Percentiles rank a stretch among this genome's conserved stretches.
These are phyloP conservation scores for Sporobolomyces roseus DNA, from an alignment of 768 basidiomycete species.

Conservation along the genomic window DNA sequence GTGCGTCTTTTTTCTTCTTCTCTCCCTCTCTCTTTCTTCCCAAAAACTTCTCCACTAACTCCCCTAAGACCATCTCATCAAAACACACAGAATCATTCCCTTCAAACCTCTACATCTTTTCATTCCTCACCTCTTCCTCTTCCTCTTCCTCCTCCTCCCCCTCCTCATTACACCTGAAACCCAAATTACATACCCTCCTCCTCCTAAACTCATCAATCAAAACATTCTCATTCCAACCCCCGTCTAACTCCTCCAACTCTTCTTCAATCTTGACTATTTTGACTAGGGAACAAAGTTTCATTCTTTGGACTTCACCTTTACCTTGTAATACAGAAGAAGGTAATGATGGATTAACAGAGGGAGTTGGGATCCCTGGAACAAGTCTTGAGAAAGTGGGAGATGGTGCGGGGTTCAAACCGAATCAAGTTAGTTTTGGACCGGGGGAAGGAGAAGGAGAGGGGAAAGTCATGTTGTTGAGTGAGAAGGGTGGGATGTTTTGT, in stretches of 20 bases:
- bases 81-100: neutral
- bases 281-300: neutral
- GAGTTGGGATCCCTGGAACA: neutral
- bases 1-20: conserved; percentile 6
- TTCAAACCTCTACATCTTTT: conserved; percentile 13
- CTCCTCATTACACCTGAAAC: neutral
- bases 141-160: neutral
- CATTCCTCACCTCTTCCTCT: conserved; percentile 3
- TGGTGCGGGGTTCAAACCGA: neutral
- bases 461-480: neutral
- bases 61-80: neutral
- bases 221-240: conserved; percentile 14
- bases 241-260: neutral
- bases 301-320: neutral
- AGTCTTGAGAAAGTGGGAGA: too few species aligned
- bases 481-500: conserved; percentile 26
- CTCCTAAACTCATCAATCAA: neutral
- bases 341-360: neutral
- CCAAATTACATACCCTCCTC: neutral
- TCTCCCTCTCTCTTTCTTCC: neutral
- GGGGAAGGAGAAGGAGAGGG: neutral
- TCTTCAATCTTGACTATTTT: neutral
- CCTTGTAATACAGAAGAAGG: neutral
- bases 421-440: neutral
- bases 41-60: neutral